Percentiles rank a stretch among this genome's conserved stretches.
Conservation (phyloP, 768 basidiomycete species). For the Boletus reticulatus region DNA sequence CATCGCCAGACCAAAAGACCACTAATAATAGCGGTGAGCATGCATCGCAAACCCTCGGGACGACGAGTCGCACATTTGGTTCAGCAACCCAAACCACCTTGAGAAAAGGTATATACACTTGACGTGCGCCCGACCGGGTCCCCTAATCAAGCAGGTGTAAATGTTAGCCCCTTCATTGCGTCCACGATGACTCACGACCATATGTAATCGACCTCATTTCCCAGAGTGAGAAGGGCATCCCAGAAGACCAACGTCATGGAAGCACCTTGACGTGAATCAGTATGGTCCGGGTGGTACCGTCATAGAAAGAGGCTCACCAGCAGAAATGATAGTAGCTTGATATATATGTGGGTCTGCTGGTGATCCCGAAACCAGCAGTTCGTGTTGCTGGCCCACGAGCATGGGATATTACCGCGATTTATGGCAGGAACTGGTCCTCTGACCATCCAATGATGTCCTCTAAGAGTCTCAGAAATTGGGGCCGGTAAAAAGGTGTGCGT, state of each 20-base stretch:
- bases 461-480: neutral
- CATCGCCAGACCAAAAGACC: neutral
- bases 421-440: neutral
- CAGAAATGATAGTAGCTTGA: slow-evolving; percentile 2
- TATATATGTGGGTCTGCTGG: neutral
- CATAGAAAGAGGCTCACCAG: slow-evolving; percentile 8
- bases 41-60: neutral
- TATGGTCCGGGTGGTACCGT: neutral
- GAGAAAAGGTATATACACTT: slow-evolving; percentile 23
- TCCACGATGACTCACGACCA: slow-evolving; percentile 19
- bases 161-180: neutral
- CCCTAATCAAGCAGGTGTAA: slow-evolving; percentile 1
- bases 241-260: slow-evolving; percentile 9
- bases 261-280: slow-evolving; percentile 9
- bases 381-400: neutral
- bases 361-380: slow-evolving; percentile 3
- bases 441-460: neutral
- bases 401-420: neutral
- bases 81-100: slow-evolving; percentile 22
- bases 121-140: slow-evolving; percentile 2
- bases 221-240: slow-evolving; percentile 18
- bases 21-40: slow-evolving; percentile 8
- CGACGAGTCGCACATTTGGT: slow-evolving; percentile 7
- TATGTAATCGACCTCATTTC: slow-evolving; percentile 15
- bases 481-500: neutral